phyloP scores from a whole-genome alignment of 352 stramenopile genomes.

The Globisporangium radiosum region DNA sequence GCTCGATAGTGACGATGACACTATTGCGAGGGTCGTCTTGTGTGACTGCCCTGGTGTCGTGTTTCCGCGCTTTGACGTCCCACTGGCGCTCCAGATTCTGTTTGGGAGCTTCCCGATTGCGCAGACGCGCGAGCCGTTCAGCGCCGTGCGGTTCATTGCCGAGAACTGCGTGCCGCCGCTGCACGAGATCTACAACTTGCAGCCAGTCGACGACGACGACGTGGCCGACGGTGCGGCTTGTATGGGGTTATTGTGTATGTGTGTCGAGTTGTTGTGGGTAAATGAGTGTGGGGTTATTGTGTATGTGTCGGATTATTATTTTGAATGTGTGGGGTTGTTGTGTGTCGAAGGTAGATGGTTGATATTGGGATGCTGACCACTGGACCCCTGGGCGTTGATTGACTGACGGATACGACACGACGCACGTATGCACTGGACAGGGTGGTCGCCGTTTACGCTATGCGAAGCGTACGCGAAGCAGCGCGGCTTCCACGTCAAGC shows the following conservation, averaged over 20 bases:
- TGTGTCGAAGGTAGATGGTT: background rate
- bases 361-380: background rate
- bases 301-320: too few species aligned
- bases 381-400: background rate
- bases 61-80: slow-evolving; percentile 68
- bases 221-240: slow-evolving; percentile 31
- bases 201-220: slow-evolving; percentile 62
- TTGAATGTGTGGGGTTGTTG: background rate
- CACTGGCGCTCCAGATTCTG: slow-evolving; percentile 63
- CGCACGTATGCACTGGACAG: slow-evolving; percentile 8
- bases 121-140: slow-evolving; percentile 83
- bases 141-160: slow-evolving; percentile 75
- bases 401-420: background rate
- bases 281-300: background rate
- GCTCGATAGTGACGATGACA: slow-evolving; percentile 27
- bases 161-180: slow-evolving; percentile 73
- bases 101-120: slow-evolving; percentile 82
- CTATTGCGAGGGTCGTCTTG: slow-evolving; percentile 46
- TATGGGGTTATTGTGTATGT: slow-evolving; percentile 1
- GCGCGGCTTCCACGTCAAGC: slow-evolving; percentile 66
- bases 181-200: slow-evolving; percentile 78
- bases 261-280: too few species aligned
- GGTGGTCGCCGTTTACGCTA: slow-evolving; percentile 73
- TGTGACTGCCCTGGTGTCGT: slow-evolving; percentile 80
- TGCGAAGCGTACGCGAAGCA: slow-evolving; percentile 71